Evolutionary conservation across 2,329 filamentous ascomycete species (phyloP), one percentile per base, ranked within the genome.

Genomic region (Stagonosporopsis chrysanthemi): DNA sequence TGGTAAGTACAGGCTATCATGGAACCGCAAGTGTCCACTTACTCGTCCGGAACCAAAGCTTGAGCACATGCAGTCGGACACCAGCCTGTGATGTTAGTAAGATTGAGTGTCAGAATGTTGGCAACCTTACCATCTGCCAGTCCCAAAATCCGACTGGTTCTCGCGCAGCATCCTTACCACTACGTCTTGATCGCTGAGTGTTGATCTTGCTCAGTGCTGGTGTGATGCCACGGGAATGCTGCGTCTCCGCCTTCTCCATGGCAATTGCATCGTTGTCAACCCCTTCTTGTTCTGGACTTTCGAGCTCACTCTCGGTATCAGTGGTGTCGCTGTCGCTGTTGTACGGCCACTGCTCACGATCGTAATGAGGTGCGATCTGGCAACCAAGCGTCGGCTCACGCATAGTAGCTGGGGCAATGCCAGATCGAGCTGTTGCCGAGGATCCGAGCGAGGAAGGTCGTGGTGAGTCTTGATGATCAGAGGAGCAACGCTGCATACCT

Each of bases 11-110:
- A 36, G 4, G 14, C 8, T 1, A 11, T 9, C 6, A 3, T 14
- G 3, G 24, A 23, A 7, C 9, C 6, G n/a, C 1, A 2, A 7
- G 12, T 6, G n/a, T 5, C 8, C 0, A 60, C 66, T 43, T 24
- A 69, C 68, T 72, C 15, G 68, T 72, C 31, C 63, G 59, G 15
- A 66, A 33, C 69, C 68, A 72, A 2, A 73, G 51, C 40, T 66
- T 66, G 7, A 73, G 36, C 15, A 73, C 70, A 54, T 73, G 70
- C 22, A 73, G 28, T 43, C 70, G 53, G 3, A 72, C 69, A 17
- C 69, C 70, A 35, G 69, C 64, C 66, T 63, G 22, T 14, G 7
- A 15, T 12, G 29, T 57, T 17, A 57, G 54, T 39, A 11, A 22
- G 31, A 11, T 9, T 5, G 17, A n/a, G 6, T 7, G 26, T 19